Percentiles rank a stretch among this genome's conserved stretches.
These are phyloP conservation scores for Syzygium jambos DNA, from an alignment of 345 rosid genomes.

Conservation along the genomic window DNA sequence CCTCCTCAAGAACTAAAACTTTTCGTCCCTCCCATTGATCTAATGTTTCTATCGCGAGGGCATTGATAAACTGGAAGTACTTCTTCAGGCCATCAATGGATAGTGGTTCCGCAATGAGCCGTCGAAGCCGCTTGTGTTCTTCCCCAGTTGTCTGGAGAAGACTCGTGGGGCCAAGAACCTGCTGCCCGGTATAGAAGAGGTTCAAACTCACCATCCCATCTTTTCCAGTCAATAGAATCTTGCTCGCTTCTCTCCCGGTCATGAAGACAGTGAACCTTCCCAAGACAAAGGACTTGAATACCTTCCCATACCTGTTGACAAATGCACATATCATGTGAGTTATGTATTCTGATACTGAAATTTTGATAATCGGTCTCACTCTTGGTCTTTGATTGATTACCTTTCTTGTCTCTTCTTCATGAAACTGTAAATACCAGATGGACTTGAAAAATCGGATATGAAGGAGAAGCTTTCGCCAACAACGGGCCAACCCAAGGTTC, in stretches of 20 bases:
- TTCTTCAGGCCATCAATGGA: conserved; percentile 54
- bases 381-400: conserved; percentile 11
- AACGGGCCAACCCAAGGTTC: conserved; percentile 54
- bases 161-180: conserved; percentile 53
- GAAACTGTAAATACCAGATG: conserved; percentile 50
- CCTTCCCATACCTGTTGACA: conserved; percentile 45
- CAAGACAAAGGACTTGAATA: conserved; percentile 44
- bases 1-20: conserved; percentile 55
- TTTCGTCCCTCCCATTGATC: conserved; percentile 38
- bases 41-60: conserved; percentile 33
- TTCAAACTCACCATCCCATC: conserved; percentile 68
- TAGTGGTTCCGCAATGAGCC: conserved; percentile 48
- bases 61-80: conserved; percentile 47
- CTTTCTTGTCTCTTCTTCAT: conserved; percentile 47
- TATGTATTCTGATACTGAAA: neutral
- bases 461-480: conserved; percentile 57
- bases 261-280: conserved; percentile 50
- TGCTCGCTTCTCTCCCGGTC: conserved; percentile 66
- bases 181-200: conserved; percentile 58
- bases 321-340: neutral
- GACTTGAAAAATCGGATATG: conserved; percentile 42
- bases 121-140: conserved; percentile 47
- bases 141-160: conserved; percentile 56
- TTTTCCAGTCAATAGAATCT: conserved; percentile 59
- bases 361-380: neutral